Percentiles rank a stretch among this genome's conserved stretches.
Evolutionary conservation across 257 asterid genomes (phyloP).

Genomic region (Lantana camara): DNA sequence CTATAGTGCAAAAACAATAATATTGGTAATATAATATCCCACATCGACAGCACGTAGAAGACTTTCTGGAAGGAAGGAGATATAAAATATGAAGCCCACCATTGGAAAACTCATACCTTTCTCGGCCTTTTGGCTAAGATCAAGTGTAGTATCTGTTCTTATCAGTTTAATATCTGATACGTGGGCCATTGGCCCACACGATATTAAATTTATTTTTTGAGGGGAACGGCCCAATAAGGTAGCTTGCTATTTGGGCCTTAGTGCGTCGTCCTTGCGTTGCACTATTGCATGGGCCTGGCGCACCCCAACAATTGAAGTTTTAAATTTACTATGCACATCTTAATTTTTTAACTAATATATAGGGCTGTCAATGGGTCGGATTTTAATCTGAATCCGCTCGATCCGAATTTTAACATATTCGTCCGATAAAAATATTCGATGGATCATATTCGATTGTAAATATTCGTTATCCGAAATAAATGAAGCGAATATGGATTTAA

Average conservation of each 20-base stretch:
- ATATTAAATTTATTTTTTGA: slow-evolving; percentile 31
- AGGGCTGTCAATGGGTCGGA: too few relatives aligned
- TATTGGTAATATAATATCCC: too few relatives aligned
- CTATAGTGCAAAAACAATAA: too few relatives aligned
- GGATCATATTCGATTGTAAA: too few relatives aligned
- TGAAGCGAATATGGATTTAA: too few relatives aligned
- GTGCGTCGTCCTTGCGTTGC: slow-evolving; percentile 20
- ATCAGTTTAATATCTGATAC: slow-evolving; percentile 77
- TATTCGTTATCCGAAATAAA: too few relatives aligned
- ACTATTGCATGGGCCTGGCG: slow-evolving; percentile 15
- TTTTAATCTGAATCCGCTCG: too few relatives aligned
- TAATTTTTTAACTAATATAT: too few relatives aligned
- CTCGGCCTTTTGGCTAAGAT: slow-evolving; percentile 97
- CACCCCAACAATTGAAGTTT: neutral
- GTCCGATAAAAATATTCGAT: too few relatives aligned
- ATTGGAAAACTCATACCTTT: slow-evolving; percentile 48
- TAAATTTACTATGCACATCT: too few relatives aligned
- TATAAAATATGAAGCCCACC: neutral
- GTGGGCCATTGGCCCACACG: slow-evolving; percentile 49
- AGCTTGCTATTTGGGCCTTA: slow-evolving; percentile 26
- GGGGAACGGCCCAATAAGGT: slow-evolving; percentile 8
- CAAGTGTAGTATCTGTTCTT: slow-evolving; percentile 88
- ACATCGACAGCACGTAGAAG: neutral
- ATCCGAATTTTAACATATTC: too few relatives aligned
- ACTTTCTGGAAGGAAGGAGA: neutral